Conservation (phyloP, 2,329 filamentous ascomycete genomes). For the Leptodontidium sp. region DNA sequence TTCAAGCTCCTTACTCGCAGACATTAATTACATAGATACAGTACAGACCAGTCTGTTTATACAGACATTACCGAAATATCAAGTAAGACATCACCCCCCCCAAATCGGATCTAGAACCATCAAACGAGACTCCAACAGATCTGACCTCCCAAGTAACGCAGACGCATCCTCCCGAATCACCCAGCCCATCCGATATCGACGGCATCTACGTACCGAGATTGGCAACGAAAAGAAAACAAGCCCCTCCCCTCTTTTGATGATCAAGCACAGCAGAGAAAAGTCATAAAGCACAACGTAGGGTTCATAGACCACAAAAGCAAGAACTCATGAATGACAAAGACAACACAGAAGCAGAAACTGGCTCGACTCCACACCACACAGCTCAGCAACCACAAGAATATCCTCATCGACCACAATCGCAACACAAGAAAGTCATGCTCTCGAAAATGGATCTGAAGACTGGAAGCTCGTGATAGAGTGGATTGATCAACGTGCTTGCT, state of each 20-base stretch:
- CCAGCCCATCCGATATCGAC: neutral
- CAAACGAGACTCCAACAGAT: neutral
- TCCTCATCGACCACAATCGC: neutral
- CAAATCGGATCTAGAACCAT: neutral
- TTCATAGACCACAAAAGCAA: neutral
- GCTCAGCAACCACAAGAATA: constrained; percentile 4
- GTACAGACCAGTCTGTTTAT: neutral
- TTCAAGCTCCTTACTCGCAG: neutral
- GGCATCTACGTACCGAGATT: neutral
- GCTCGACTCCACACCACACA: neutral
- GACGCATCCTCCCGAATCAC: neutral
- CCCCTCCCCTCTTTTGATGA: neutral
- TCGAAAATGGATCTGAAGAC: neutral
- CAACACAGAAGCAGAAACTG: neutral
- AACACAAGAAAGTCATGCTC: neutral
- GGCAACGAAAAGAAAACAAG: neutral
- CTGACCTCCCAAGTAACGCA: neutral
- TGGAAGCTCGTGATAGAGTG: constrained; percentile 4
- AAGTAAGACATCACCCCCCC: neutral
- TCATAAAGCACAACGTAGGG: constrained; percentile 3
- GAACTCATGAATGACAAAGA: constrained; percentile 3
- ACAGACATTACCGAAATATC: neutral
- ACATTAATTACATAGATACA: constrained; percentile 3
- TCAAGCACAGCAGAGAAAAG: constrained; percentile 1
- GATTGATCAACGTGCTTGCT: neutral